Conservation (phyloP, 495 filamentous ascomycete species). For the Emericellopsis terricola region DNA sequence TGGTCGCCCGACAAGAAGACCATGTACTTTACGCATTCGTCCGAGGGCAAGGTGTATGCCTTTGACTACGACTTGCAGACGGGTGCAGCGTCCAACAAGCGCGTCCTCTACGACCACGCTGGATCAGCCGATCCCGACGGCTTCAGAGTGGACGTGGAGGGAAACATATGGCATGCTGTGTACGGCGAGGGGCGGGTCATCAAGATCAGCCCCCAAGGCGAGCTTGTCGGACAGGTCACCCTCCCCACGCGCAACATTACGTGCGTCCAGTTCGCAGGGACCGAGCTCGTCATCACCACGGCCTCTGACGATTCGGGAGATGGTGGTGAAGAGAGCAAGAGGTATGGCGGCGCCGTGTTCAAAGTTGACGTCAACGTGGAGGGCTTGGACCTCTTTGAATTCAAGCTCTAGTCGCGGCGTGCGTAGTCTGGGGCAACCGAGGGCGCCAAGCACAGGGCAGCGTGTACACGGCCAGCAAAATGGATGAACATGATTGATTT, state of each 20-base stretch:
- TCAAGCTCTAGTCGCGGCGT: conserved; percentile 26
- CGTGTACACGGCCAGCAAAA: too few species aligned
- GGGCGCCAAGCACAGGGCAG: too few species aligned
- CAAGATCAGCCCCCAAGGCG: conserved; percentile 43
- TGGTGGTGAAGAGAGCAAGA: conserved; percentile 36
- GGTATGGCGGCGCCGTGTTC: conserved; percentile 48
- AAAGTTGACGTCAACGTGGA: conserved; percentile 46
- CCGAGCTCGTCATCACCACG: conserved; percentile 57
- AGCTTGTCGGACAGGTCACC: conserved; percentile 45
- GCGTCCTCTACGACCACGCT: conserved; percentile 46
- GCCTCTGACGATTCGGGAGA: conserved; percentile 41
- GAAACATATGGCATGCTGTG: conserved; percentile 61
- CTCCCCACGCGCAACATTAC: conserved; percentile 54
- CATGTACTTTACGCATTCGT: conserved; percentile 73
- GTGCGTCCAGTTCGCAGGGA: conserved; percentile 55
- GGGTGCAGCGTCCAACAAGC: conserved; percentile 46
- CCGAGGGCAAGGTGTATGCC: conserved; percentile 48
- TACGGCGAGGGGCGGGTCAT: conserved; percentile 53
- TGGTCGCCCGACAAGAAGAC: conserved; percentile 53
- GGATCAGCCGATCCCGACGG: conserved; percentile 53
- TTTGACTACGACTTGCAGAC: conserved; percentile 52
- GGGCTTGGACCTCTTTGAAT: conserved; percentile 38
- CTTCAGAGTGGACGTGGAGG: conserved; percentile 53
- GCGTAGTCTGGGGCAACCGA: too few species aligned
- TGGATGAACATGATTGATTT: too few species aligned